These are phyloP conservation scores for Fusarium virguliforme DNA, from an alignment of 2,329 filamentous ascomycete genomes.

Conservation along the genomic window DNA sequence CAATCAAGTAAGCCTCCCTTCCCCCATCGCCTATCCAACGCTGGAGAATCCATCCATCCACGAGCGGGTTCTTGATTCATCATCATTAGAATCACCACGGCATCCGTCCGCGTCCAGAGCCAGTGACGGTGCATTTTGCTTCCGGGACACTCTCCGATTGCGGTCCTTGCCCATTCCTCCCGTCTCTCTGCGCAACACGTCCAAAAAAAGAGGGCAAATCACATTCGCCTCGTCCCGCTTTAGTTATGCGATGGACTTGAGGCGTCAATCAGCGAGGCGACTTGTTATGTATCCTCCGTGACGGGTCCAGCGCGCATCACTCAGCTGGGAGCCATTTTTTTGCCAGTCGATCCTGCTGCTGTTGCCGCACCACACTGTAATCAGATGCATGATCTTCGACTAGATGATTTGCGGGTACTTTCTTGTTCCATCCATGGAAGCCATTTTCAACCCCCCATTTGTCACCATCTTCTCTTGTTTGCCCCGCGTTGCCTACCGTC, in stretches of 20 bases:
- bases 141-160: slow-evolving; percentile 11
- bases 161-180: slow-evolving; percentile 36
- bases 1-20: not conserved
- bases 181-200: slow-evolving; percentile 34
- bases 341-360: slow-evolving; percentile 28
- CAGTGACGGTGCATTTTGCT: slow-evolving; percentile 2
- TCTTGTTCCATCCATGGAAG: not conserved
- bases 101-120: slow-evolving; percentile 2
- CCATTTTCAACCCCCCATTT: slow-evolving; percentile 12
- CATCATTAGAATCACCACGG: slow-evolving; percentile 33
- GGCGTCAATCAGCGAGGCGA: slow-evolving; percentile 32
- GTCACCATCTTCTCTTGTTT: slow-evolving; percentile 19
- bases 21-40: slow-evolving; percentile 21
- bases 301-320: not conserved
- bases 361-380: slow-evolving; percentile 17
- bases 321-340: slow-evolving; percentile 13
- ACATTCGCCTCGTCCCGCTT: slow-evolving; percentile 28
- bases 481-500: slow-evolving; percentile 25
- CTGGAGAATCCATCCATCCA: slow-evolving; percentile 11
- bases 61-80: slow-evolving; percentile 23
- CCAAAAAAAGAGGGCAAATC: slow-evolving; percentile 13
- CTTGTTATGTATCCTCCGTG: slow-evolving; percentile 2
- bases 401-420: not conserved
- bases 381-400: slow-evolving; percentile 24
- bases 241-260: slow-evolving; percentile 22